Base-by-base conservation (phyloP, 495 filamentous ascomycete species). In the Xylaria telfairii region DNA sequence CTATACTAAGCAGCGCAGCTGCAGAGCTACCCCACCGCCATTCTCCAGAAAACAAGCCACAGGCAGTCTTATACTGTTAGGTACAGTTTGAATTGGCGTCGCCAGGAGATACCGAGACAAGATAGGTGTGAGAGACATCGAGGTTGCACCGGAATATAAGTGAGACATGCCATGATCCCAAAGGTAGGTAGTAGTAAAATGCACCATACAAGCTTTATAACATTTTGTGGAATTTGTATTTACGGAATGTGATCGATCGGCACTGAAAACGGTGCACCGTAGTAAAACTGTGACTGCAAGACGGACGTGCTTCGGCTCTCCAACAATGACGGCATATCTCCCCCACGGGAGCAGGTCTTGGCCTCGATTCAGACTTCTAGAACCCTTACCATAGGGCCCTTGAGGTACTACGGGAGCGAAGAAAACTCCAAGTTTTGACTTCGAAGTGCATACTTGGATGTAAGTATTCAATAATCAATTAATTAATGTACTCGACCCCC, bases 251-350 rank as follows among this genome's bases (percentile, higher is more conserved):
- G 56, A 59, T 59, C 56, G 56, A 59, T 59, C 56, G 56, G 19
- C 21, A 37, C 54, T 37, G 56, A 59, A 62, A 32, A 41, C 42
- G 26, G 61, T 42, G 60, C n/a, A n/a, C n/a, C n/a, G n/a, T n/a
- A 15, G 42, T 54, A 21, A 37, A 46, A 64, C 54, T 56, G 53
- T 6, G 9, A 54, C 53, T 26, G 53, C 53, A 56, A 32, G 12
- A 56, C 53, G 10, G 37, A 30, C 32, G n/a, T n/a, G n/a, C n/a
- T n/a, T 28, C 32, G 21, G 34, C n/a, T 66, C 64, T 66, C 64
- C 64, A 39, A 54, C 34, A 41, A 66, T 66, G 64, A 66, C 64
- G 64, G 64, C 64, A 53, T 66, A 3, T 59, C 56, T 59, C 32
- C 56, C 54, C 62, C 62, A 24, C 62, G 30, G 30, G 8, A 65